Evolutionary conservation across 225 moss, liverwort and hornwort genomes (phyloP), one percentile per base, ranked within the genome.

Genomic region (Straminergon stramineum): DNA sequence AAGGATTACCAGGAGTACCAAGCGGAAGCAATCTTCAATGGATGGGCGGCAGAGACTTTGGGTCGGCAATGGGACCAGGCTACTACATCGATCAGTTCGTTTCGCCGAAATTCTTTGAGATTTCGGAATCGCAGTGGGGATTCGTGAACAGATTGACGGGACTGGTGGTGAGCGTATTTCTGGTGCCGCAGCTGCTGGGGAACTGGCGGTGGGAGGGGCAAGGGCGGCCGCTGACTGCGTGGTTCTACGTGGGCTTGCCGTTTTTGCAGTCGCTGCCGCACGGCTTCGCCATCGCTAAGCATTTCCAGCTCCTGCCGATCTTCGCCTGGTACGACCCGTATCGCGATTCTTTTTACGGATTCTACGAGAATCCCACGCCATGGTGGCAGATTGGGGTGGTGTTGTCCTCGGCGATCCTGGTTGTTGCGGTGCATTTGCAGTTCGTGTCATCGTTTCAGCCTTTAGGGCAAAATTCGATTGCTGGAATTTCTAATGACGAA

Each of bases 141-240:
- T 22, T 80, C 11, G 39, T 92, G 24, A 90, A 90, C 89, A 77
- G 31, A 74, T 10, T 90, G 87, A 83, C 89, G n/a, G 87, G 90
- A 57, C 71, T 92, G 79, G 62, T 73, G 81, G 86, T 92, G 79
- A 90, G 75, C 83, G 34, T 90, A 6, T 92, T 92, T 55, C 80
- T 92, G 66, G 79, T 91, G 83, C 92, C 92, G 62, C 91, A 91
- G 84, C 20, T 92, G 45, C 21, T 92, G 73, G 87, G 90, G 52
- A 92, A 92, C 85, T 43, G 13, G 83, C 65, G 55, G 51, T 92
- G 90, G 92, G 67, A 87, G 20, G 32, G 84, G 53, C 90, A 79
- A 28, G 84, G 92, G 58, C 89, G 89, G 4, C 90, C 87, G 5
- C 17, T 92, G 86, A 88, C 89, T 53, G 30, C 7, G 21, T 90